Base-by-base conservation (phyloP, 192 early-diverging fungal genomes). In the Podila horticola region DNA sequence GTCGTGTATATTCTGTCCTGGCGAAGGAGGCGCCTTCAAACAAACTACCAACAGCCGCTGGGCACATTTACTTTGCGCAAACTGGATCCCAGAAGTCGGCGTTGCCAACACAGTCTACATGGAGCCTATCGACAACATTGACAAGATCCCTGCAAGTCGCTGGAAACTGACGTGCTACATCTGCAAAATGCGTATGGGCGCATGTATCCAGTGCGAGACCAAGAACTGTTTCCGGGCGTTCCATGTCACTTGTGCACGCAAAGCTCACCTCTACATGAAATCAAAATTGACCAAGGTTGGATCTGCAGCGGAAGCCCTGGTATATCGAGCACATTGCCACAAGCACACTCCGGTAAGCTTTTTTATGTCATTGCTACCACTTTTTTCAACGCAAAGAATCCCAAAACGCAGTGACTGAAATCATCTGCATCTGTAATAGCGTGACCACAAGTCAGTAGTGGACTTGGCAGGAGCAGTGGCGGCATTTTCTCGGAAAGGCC, bases 61-160 rank as follows among this genome's bases (percentile, higher is more conserved):
- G 98, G 97, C 93, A 4, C 98, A 99, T 84, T 82, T 99, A 30
- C 84, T 97, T 19, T 99, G 98, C 73, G 95, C 97, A 0, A 88
- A 96, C 73, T 99, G 96, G 96, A 98, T 99, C 52, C 98, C 98
- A 11, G 98, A 99, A 83, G 93, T 93, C 34, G 85, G 86, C 9
- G 88, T 98, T 11, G 88, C 92, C 36, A 99, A 99, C 82, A 79
- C 91, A 10, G 95, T 94, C 3, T 96, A 96, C 72, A 99, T 99
- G 98, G 98, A 99, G 71, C 98, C 98, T 0, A 95, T 99, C 64
- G 97, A 97, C 75, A 90, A 93, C 68, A 89, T 99, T 11, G 94
- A 96, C 26, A 90, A 91, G 66, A 93, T 99, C 29, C 98, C 97
- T 11, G 87, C 90, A 36, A 94, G 93, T 52, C 89, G 97, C 49